These are phyloP conservation scores for Panicum hallii DNA, from an alignment of 202 grass and related monocot species.

Conservation along the genomic window DNA sequence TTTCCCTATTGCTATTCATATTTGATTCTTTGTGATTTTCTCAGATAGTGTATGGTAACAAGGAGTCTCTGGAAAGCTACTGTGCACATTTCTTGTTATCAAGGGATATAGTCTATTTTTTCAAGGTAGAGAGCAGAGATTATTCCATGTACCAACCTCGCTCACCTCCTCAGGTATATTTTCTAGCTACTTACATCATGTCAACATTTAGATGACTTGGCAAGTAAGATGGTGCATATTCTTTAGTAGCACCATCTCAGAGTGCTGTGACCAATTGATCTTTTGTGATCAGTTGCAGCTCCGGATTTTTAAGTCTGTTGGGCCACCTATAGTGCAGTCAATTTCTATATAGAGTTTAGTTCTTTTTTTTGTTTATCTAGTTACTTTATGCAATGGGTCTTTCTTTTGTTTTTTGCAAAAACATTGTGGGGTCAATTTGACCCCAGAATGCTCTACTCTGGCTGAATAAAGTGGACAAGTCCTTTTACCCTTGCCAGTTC, in stretches of 20 bases:
- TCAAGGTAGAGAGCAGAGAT: conserved; percentile 64
- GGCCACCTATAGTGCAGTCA: background rate
- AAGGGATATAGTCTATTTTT: conserved; percentile 94
- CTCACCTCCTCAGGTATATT: conserved; percentile 73
- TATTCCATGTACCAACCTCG: conserved; percentile 84
- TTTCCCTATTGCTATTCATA: conserved; percentile 7
- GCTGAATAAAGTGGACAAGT: background rate
- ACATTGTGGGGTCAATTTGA: background rate
- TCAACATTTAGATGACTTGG: conserved; percentile 16
- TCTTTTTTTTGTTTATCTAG: background rate
- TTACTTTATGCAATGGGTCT: background rate
- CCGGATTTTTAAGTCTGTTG: background rate
- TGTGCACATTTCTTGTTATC: conserved; percentile 91
- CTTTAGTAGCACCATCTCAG: conserved; percentile 1
- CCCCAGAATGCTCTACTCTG: background rate
- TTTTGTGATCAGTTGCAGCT: background rate
- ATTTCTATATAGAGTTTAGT: conserved; percentile 9
- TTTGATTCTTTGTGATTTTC: conserved; percentile 39
- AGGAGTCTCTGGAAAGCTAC: conserved; percentile 86
- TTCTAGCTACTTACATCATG: conserved; percentile 29
- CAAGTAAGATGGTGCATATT: conserved; percentile 9
- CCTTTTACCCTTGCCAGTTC: background rate
- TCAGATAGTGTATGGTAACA: conserved; percentile 90
- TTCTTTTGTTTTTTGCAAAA: background rate
- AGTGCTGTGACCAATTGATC: conserved; percentile 26